Conservation (phyloP, 208 protist genomes). For the Cochliopodium minus region DNA sequence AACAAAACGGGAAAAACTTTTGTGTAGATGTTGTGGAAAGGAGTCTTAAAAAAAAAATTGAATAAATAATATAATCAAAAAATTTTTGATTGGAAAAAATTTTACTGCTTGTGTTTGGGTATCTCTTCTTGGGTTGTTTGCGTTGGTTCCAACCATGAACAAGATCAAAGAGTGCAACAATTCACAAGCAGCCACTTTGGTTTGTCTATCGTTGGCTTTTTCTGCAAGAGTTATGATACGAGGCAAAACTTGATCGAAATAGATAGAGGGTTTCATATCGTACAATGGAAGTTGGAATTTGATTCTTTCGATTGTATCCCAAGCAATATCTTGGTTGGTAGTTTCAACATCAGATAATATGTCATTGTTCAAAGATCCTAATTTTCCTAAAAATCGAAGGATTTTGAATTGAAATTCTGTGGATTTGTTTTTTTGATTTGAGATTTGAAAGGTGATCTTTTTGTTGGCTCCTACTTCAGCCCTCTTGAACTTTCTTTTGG, state of each 20-base stretch:
- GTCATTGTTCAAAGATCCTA: slow-evolving; percentile 27
- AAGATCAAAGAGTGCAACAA: slow-evolving; percentile 54
- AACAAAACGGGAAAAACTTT: slow-evolving; percentile 40
- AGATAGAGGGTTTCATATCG: slow-evolving; percentile 25
- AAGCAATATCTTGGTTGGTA: slow-evolving; percentile 13
- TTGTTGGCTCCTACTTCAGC: neutral
- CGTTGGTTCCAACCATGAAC: slow-evolving; percentile 39
- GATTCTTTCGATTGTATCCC: slow-evolving; percentile 24
- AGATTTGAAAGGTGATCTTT: neutral
- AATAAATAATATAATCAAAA: no score
- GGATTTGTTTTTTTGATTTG: neutral
- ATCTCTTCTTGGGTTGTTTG: slow-evolving; percentile 23
- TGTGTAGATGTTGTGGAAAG: slow-evolving; percentile 21
- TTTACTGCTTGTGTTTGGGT: no score
- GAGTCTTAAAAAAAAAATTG: no score
- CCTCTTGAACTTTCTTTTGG: neutral
- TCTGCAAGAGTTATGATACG: slow-evolving; percentile 40
- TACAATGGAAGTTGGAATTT: slow-evolving; percentile 29
- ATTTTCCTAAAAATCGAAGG: slow-evolving; percentile 24
- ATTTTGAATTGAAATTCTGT: slow-evolving; percentile 28
- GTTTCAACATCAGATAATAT: slow-evolving; percentile 12
- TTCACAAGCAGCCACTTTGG: slow-evolving; percentile 56
- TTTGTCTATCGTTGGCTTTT: slow-evolving; percentile 30
- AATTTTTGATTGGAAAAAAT: no score
- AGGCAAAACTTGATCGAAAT: slow-evolving; percentile 43